Evolutionary conservation across 1,284 basidiomycete genomes (phyloP).

Genomic region (Cutaneotrichosporon sp.): DNA sequence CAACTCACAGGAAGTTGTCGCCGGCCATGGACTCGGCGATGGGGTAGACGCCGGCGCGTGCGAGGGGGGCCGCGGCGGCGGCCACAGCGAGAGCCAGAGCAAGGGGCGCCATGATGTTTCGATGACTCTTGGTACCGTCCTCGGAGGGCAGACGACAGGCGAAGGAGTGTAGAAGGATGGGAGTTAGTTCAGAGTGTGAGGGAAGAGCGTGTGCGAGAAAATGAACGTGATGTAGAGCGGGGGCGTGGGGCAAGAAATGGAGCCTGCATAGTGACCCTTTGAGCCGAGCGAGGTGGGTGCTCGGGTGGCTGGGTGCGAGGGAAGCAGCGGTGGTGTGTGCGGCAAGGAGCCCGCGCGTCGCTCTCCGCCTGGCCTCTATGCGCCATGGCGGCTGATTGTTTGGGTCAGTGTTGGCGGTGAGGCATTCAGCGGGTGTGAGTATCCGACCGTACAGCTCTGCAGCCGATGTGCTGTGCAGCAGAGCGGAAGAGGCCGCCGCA

Average conservation of each 20-base stretch:
- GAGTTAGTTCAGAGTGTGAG: not conserved
- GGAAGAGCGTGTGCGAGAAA: not conserved
- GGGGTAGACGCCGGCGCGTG: slow-evolving; percentile 10
- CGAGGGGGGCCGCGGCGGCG: not conserved
- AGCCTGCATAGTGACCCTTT: not conserved
- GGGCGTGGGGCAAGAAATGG: not conserved
- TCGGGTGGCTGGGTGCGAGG: not conserved
- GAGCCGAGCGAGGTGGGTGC: not conserved
- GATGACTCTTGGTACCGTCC: not conserved
- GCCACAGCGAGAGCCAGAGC: not conserved
- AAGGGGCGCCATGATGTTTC: not conserved
- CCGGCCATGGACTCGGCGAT: slow-evolving; percentile 27
- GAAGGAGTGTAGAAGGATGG: not conserved
- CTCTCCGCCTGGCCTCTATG: not conserved
- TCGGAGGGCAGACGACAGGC: not conserved
- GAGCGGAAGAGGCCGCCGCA: too few relatives aligned
- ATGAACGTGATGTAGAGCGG: not conserved
- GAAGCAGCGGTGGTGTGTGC: not conserved
- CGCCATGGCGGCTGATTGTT: too few relatives aligned
- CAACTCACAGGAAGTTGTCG: slow-evolving; percentile 21
- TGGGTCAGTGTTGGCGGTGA: too few relatives aligned
- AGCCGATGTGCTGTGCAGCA: too few relatives aligned
- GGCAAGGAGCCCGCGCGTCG: not conserved
- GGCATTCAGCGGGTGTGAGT: too few relatives aligned
- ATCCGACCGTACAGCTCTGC: too few relatives aligned